A percentile compares a stretch with the other conserved stretches of the same genome.
These are phyloP conservation scores for Euphrasia confusa DNA, from an alignment of 257 asterid genomes.

Conservation along the genomic window DNA sequence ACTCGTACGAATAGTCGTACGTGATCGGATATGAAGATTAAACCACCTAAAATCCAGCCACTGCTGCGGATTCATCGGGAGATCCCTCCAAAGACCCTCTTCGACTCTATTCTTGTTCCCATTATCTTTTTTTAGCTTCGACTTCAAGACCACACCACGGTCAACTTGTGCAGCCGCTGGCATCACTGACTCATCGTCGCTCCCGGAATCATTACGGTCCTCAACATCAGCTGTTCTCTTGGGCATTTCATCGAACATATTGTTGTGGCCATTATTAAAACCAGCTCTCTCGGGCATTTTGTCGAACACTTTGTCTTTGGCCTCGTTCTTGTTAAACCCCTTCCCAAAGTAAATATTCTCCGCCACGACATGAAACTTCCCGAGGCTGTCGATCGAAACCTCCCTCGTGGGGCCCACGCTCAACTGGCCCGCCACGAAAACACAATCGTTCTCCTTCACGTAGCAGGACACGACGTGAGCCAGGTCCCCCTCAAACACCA, in stretches of 20 bases:
- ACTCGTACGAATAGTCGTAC: too few relatives aligned
- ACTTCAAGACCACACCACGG: constrained; percentile 6
- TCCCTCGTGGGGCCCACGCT: constrained; percentile 42
- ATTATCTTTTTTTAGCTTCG: constrained; percentile 6
- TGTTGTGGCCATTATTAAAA: neutral
- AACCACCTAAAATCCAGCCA: constrained; percentile 83
- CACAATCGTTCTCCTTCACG: constrained; percentile 59
- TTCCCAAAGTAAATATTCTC: constrained; percentile 57
- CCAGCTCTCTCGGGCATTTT: constrained; percentile 13
- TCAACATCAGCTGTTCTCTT: neutral
- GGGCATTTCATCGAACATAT: constrained; percentile 12
- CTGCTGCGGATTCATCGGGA: constrained; percentile 48
- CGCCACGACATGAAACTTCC: constrained; percentile 55
- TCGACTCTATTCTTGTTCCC: constrained; percentile 30
- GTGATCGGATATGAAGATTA: too few relatives aligned
- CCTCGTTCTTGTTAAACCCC: constrained; percentile 32
- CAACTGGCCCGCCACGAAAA: constrained; percentile 63
- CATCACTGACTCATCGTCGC: neutral
- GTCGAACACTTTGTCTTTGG: constrained; percentile 11
- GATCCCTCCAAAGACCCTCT: constrained; percentile 63
- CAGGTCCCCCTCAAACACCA: constrained; percentile 71
- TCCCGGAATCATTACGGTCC: too few relatives aligned
- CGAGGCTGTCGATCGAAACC: constrained; percentile 36
- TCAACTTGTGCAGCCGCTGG: neutral
- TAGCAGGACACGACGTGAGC: constrained; percentile 63